These are phyloP conservation scores for Orychophragmus violaceus DNA, from an alignment of 345 rosid species.

Conservation along the genomic window DNA sequence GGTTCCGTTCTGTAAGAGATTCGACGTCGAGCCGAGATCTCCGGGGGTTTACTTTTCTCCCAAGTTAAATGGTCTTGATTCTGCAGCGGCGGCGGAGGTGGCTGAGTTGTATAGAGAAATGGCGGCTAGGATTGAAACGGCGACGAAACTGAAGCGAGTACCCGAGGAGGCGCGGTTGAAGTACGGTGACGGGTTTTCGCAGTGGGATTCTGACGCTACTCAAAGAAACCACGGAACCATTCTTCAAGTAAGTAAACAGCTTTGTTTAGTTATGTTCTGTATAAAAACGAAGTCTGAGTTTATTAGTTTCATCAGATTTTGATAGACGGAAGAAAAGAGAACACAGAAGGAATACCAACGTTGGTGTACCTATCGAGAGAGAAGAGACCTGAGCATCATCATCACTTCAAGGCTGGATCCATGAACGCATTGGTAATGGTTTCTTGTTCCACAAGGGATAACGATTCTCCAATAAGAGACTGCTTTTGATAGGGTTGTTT, in stretches of 20 bases:
- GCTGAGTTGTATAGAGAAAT: constrained; percentile 42
- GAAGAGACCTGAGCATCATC: constrained; percentile 55
- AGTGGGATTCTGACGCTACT: constrained; percentile 47
- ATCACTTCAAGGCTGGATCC: constrained; percentile 86
- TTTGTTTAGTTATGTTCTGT: constrained; percentile 8
- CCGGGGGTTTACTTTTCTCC: constrained; percentile 49
- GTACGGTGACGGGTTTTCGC: constrained; percentile 42
- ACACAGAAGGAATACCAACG: constrained; percentile 44
- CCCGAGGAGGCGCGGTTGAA: constrained; percentile 35
- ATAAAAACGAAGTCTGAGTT: not conserved
- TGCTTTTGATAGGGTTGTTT: not conserved
- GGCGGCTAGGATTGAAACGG: constrained; percentile 41
- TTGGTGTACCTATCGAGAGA: constrained; percentile 74
- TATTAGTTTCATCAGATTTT: constrained; percentile 37
- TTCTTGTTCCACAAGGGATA: not conserved
- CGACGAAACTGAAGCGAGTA: constrained; percentile 24
- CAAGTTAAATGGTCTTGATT: not conserved
- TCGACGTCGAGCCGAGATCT: constrained; percentile 50
- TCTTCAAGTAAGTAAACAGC: constrained; percentile 49
- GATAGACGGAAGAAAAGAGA: constrained; percentile 43
- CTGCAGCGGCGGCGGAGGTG: not conserved
- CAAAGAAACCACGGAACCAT: constrained; percentile 49
- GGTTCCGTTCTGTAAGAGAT: constrained; percentile 56
- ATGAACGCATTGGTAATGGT: constrained; percentile 64
- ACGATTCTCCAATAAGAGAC: too few species aligned